Base-by-base conservation (phyloP, 495 filamentous ascomycete genomes). In the Copromyces sp. region DNA sequence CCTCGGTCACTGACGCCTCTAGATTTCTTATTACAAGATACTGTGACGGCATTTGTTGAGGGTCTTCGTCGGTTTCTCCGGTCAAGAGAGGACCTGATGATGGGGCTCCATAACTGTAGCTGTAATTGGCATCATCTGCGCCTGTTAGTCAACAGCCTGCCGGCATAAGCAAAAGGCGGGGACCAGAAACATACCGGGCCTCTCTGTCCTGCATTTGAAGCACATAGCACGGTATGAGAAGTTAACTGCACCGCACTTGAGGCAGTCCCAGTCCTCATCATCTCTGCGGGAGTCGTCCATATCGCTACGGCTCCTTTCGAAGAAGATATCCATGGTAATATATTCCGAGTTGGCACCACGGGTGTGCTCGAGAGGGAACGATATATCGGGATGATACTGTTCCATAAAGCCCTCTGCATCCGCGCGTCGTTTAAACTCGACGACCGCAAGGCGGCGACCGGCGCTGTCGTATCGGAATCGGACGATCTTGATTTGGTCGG, bases 41-140 rank as follows among this genome's bases (percentile, higher is more conserved):
- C 69, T 95, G 93, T 3, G 93, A 95, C 2, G 93, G 89, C 5
- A 87, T 87, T 68, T 88, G 87, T 59, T 95, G 90, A 5, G 90
- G 87, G 9, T 91, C 90, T 61, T 89, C 92, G 80, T 97, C 94
- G 53, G 92, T 93, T 76, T 94, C 91, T 29, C 94, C 94, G 70
- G 86, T 92, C 72, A 90, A 76, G 69, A 78, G 75, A 3, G 74
- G 75, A 6, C 75, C 78, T 3, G 37, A n/a, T n/a, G 73, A 75
- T n/a, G 71, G 17, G 6, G 37, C 39, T 37, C 32, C 69, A n/a
- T 75, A 74, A 24, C 78, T 75, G 78, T 78, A 38, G 78, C 81
- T 35, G 71, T 72, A 72, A 39, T 69, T 71, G 59, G 71, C 71
- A 37, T 80, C 73, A 59, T 76, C 78, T 75, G 59, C n/a, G 61